phyloP scores from a whole-genome alignment of 2,329 filamentous ascomycete genomes.

The Hortaea werneckii region DNA sequence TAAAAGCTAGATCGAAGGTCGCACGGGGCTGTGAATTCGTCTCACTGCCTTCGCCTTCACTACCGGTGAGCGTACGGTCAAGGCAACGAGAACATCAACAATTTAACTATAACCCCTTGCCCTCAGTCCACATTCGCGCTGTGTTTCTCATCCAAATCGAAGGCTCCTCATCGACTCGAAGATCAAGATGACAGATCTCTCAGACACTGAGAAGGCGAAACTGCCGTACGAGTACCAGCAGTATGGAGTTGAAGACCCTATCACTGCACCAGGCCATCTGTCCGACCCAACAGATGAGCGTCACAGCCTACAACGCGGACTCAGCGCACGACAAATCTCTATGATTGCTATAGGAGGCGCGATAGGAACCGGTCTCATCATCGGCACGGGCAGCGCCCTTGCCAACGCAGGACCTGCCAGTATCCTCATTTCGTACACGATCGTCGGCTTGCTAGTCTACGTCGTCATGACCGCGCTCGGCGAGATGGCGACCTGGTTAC shows the following conservation, averaged over 20 bases:
- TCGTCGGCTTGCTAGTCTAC: constrained; percentile 26
- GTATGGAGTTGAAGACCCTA: constrained; percentile 7
- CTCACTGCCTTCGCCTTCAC: no score
- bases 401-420: constrained; percentile 13
- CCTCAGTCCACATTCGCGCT: no score
- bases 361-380: constrained; percentile 21
- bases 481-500: constrained; percentile 29
- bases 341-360: constrained; percentile 18
- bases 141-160: no score
- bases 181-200: no score
- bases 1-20: no score
- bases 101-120: no score
- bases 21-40: no score
- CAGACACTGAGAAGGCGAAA: constrained; percentile 6
- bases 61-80: no score
- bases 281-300: constrained; percentile 12
- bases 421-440: constrained; percentile 26
- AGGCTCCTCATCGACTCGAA: no score
- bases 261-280: constrained; percentile 9
- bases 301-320: constrained; percentile 21
- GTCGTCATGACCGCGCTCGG: constrained; percentile 27
- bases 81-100: no score
- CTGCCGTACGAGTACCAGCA: constrained; percentile 10
- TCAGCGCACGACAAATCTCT: constrained; percentile 15
- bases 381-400: constrained; percentile 15